Evolutionary conservation across 164 flowering plant species (phyloP).

Genomic region (Magnolia changhungtana): DNA sequence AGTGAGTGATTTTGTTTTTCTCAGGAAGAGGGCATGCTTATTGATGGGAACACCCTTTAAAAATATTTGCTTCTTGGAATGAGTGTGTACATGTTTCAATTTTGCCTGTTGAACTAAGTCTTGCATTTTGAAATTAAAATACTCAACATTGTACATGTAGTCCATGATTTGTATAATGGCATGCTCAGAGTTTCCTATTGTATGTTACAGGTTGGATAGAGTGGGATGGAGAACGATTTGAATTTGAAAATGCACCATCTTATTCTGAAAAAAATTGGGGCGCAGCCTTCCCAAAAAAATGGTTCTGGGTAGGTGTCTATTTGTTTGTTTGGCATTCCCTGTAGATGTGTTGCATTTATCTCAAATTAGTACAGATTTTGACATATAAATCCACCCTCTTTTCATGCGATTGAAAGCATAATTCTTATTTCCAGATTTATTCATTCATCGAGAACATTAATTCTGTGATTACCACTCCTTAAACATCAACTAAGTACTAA

Average conservation of each 20-base stretch:
- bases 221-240: constrained; percentile 87
- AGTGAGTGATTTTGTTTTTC: too few relatives aligned
- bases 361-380: too few relatives aligned
- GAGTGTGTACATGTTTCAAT: too few relatives aligned
- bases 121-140: background rate
- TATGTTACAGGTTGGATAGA: constrained; percentile 87
- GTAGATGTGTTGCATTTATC: background rate
- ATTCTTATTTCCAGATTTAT: too few relatives aligned
- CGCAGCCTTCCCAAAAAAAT: constrained; percentile 87
- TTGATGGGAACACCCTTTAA: background rate
- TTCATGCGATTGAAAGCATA: too few relatives aligned
- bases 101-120: background rate
- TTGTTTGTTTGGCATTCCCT: background rate
- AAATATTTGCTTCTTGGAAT: background rate
- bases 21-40: background rate
- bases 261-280: constrained; percentile 99
- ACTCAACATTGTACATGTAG: background rate
- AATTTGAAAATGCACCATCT: constrained; percentile 92
- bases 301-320: constrained; percentile 82
- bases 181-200: constrained; percentile 9
- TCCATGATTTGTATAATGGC: background rate
- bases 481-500: too few relatives aligned
- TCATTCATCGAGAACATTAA: too few relatives aligned
- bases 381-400: too few relatives aligned
- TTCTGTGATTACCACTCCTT: too few relatives aligned